These are phyloP conservation scores for Pichia inconspicua DNA, from an alignment of 1,139 yeast species.

Conservation along the genomic window DNA sequence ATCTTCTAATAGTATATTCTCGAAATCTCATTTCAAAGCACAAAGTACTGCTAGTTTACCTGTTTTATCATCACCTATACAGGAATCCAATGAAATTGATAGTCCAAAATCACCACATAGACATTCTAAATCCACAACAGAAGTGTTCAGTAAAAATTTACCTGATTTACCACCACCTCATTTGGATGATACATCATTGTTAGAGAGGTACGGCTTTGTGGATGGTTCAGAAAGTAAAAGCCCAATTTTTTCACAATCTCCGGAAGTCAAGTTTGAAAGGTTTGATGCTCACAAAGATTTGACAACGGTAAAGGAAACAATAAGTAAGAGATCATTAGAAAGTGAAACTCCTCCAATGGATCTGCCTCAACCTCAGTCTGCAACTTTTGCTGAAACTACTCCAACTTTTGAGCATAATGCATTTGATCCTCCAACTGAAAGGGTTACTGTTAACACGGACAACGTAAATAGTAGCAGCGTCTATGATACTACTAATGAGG, in stretches of 20 bases:
- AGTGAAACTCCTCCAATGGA: constrained; percentile 7
- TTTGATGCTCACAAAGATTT: not conserved
- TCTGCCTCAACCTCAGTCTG: constrained; percentile 11
- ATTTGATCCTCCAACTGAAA: not conserved
- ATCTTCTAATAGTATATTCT: constrained; percentile 1
- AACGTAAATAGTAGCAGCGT: constrained; percentile 1
- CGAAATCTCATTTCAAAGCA: not conserved
- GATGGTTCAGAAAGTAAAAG: constrained; percentile 13
- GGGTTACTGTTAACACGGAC: not conserved
- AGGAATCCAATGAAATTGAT: not conserved
- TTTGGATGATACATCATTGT: constrained; percentile 8
- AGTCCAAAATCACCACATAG: constrained; percentile 11
- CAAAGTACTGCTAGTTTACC: constrained; percentile 10
- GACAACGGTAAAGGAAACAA: constrained; percentile 6
- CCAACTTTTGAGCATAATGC: constrained; percentile 1
- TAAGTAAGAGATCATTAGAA: constrained; percentile 9
- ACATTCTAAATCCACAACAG: constrained; percentile 10
- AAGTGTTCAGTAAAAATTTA: constrained; percentile 2
- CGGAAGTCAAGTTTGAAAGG: constrained; percentile 6
- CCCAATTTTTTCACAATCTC: constrained; percentile 12
- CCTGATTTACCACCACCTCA: constrained; percentile 11
- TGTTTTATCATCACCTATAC: not conserved
- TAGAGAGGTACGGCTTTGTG: constrained; percentile 23
- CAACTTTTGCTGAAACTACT: constrained; percentile 8
- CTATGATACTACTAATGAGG: constrained; percentile 5